Evolutionary conservation across 441 rosid genomes (phyloP), one percentile per base, ranked within the genome.

Genomic region (Eutrema salsugineum): DNA sequence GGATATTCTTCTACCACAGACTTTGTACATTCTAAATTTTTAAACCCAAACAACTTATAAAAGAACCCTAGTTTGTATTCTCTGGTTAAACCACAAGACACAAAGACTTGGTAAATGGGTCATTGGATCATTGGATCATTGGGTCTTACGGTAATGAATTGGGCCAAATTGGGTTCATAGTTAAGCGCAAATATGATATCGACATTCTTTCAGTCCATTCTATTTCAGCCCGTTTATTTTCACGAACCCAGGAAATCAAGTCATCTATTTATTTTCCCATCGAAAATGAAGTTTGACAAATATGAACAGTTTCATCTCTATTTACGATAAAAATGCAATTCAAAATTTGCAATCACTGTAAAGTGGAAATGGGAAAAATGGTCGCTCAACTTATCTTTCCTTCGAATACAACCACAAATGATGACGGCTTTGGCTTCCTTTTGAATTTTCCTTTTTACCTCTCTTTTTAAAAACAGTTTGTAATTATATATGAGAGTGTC

Each of bases 321-420:
- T 14, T 11, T 8, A 50, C 46, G 35, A 53, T 8, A 44, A 24
- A 53, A 63, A 36, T 49, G 43, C 16, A 28, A 30, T 28, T 50
- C 61, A 59, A 66, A 66, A 40, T 22, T 20, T 66, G 55, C 24
- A 42, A 66, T 59, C 48, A 66, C 48, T 49, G 38, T 22, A 66
- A 66, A 50, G 68, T 66, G 15, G 43, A 40, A 66, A 43, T 55
- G 48, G 24, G 35, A 48, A 28, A 30, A 66, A 58, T 74, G 78
- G 63, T 64, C 3, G 63, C 56, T 59, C 67, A 73, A 73, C 24
- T 53, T 68, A 54, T 54, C 78, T 75, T 75, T 60, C 49, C 78
- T 75, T 75, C 3, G 49, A 75, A 68, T 75, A 50, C 78, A 75
- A 67, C 42, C 53, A 75, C 69, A 67, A 74, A 75, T 75, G 73